Evolutionary conservation across 2,329 filamentous ascomycete species (phyloP), one percentile per base, ranked within the genome.

Genomic region (Hypoxylon sp.): DNA sequence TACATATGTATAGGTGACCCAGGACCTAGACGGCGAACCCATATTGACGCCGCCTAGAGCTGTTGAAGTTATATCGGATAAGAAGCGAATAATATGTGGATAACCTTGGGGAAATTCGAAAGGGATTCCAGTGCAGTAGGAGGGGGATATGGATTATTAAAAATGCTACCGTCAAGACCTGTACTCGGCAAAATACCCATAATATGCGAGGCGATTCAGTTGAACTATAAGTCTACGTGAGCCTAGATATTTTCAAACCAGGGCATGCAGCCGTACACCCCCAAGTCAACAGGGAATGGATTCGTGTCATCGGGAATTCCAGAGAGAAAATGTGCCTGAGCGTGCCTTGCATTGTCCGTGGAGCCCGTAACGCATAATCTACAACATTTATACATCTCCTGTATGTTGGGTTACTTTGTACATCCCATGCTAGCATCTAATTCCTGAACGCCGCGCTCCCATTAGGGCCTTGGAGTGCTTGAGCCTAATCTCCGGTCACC

Each of bases 381-480:
- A 70, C 65, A 65, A 44, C 53, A 59, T 69, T 65, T 71, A 63
- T 69, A 71, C 69, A 69, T 51, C 61, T 64, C 60, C 53, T 62
- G 61, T 62, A 62, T 60, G 31, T 46, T 65, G 55, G 58, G 58
- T 59, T 66, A 58, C 31, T 69, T 71, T 71, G 61, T 71, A 71
- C 69, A 71, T 62, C 24, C 54, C 44, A 69, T 65, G 69, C 57
- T 53, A 48, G 52, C 57, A 59, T 67, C 63, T 71, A 67, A 62
- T 65, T 56, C 69, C 69, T 58, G 39, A 71, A 71, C 69, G 69
- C 69, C 69, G 48, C 69, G 69, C 69, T 71, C 63, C 66, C 37
- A 67, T 53, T 64, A 62, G 35, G 61, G 50, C 52, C 55, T 46
- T 29, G 17, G 29, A 53, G 47, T 58, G 32, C 50, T 56, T 62